Evolutionary conservation across 495 filamentous ascomycete genomes (phyloP).

Genomic region (Penicillium egyptiacum): DNA sequence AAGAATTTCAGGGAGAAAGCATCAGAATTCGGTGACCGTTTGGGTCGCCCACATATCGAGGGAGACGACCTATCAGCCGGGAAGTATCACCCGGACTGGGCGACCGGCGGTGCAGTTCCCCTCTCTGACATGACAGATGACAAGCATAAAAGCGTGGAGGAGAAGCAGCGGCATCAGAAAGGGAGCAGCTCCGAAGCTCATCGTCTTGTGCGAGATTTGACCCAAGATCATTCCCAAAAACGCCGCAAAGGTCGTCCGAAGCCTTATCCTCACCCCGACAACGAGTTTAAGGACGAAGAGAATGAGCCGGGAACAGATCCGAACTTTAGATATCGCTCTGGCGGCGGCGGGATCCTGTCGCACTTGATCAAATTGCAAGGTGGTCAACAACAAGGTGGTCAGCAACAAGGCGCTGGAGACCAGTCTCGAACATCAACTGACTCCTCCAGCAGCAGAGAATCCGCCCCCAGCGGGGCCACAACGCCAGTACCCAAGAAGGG

Average conservation of each 20-base stretch:
- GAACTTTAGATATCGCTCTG: conserved; percentile 26
- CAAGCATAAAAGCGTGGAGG: conserved; percentile 33
- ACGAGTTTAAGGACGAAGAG: conserved; percentile 15
- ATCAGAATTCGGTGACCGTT: conserved; percentile 3
- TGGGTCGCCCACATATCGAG: conserved; percentile 25
- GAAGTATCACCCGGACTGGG: conserved; percentile 31
- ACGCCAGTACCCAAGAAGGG: conserved; percentile 25
- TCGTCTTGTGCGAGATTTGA: conserved; percentile 36
- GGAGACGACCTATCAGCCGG: conserved; percentile 30
- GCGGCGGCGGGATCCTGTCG: conserved; percentile 35
- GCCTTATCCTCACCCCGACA: conserved; percentile 20
- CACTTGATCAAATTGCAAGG: conserved; percentile 32
- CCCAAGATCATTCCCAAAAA: conserved; percentile 27
- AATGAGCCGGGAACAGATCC: conserved; percentile 19
- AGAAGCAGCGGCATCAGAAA: conserved; percentile 23
- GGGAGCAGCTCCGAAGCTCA: conserved; percentile 29
- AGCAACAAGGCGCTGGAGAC: conserved; percentile 7
- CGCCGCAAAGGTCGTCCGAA: conserved; percentile 25
- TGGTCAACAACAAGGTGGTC: conserved; percentile 9
- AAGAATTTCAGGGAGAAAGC: conserved; percentile 15
- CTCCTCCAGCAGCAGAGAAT: conserved; percentile 12
- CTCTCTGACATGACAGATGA: conserved; percentile 34
- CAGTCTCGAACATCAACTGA: conserved; percentile 17
- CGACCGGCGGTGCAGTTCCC: conserved; percentile 26
- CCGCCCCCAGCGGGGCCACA: conserved; percentile 6